Evolutionary conservation across 1,139 yeast species (phyloP).

Genomic region (Debaryomyces subglobosus): DNA sequence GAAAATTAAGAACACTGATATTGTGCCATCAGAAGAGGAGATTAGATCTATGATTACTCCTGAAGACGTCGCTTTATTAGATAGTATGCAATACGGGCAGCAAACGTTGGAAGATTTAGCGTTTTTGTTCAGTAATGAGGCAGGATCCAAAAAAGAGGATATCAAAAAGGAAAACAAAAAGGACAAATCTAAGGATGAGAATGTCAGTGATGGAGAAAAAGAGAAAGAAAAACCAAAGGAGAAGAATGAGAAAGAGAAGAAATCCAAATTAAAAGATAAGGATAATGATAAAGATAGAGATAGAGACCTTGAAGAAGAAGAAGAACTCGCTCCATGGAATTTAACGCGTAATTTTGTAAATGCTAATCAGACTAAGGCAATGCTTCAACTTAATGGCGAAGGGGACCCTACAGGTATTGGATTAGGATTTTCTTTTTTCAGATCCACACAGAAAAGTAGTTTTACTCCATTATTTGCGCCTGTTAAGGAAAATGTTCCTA

Average conservation of each 20-base stretch:
- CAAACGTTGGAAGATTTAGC: slow-evolving; percentile 78
- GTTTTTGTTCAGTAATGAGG: slow-evolving; percentile 48
- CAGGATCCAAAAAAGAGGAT: slow-evolving; percentile 23
- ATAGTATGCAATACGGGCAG: slow-evolving; percentile 92
- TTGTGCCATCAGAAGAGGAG: slow-evolving; percentile 76
- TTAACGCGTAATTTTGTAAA: slow-evolving; percentile 84
- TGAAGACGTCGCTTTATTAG: slow-evolving; percentile 85
- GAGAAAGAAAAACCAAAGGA: slow-evolving; percentile 27
- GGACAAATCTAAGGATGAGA: slow-evolving; percentile 23
- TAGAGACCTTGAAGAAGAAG: slow-evolving; percentile 50
- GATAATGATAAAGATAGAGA: slow-evolving; percentile 33
- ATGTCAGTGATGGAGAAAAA: slow-evolving; percentile 18
- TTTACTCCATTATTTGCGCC: slow-evolving; percentile 68
- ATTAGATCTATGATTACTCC: slow-evolving; percentile 88
- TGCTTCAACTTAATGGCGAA: slow-evolving; percentile 94
- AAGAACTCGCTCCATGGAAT: slow-evolving; percentile 94
- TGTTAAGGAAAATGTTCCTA: slow-evolving; percentile 46
- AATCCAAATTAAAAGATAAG: slow-evolving; percentile 25
- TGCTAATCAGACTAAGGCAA: slow-evolving; percentile 95
- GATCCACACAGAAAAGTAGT: slow-evolving; percentile 95
- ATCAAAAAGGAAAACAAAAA: slow-evolving; percentile 21
- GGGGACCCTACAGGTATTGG: slow-evolving; percentile 97
- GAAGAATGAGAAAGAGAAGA: slow-evolving; percentile 22
- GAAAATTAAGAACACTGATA: slow-evolving; percentile 75
- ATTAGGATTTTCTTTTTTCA: slow-evolving; percentile 84